These are phyloP conservation scores for Phytophthora fragariaefolia DNA, from an alignment of 352 stramenopile species.

Conservation along the genomic window DNA sequence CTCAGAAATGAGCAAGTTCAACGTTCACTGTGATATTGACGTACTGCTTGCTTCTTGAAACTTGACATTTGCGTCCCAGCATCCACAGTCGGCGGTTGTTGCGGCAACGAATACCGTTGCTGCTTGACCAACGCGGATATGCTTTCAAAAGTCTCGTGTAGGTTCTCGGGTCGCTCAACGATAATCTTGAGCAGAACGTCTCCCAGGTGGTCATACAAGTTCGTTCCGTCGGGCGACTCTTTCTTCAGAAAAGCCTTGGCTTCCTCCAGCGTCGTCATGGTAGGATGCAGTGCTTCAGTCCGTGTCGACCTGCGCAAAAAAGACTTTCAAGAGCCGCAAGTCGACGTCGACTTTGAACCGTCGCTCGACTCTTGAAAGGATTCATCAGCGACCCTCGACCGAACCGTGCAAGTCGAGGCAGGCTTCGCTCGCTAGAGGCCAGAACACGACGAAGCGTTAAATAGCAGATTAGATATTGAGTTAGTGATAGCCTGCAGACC, in stretches of 20 bases:
- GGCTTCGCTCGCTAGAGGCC: neutral
- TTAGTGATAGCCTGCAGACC: slow-evolving; percentile 70
- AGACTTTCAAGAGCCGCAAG: slow-evolving; percentile 1
- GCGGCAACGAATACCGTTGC: slow-evolving; percentile 61
- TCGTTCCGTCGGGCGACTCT: slow-evolving; percentile 71
- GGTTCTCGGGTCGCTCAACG: slow-evolving; percentile 85
- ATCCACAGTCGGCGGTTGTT: slow-evolving; percentile 38
- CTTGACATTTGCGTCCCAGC: slow-evolving; percentile 32
- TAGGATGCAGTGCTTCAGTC: neutral
- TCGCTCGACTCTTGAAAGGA: slow-evolving; percentile 29
- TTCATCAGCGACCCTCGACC: slow-evolving; percentile 24
- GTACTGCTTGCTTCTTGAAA: slow-evolving; percentile 65
- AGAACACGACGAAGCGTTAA: slow-evolving; percentile 15
- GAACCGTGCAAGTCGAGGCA: neutral
- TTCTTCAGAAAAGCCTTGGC: slow-evolving; percentile 91
- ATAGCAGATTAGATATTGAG: slow-evolving; percentile 29
- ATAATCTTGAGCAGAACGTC: slow-evolving; percentile 89
- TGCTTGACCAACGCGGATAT: slow-evolving; percentile 88
- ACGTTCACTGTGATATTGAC: slow-evolving; percentile 12
- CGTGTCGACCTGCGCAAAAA: slow-evolving; percentile 17
- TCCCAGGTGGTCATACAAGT: slow-evolving; percentile 87
- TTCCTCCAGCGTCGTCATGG: slow-evolving; percentile 84
- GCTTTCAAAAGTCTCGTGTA: slow-evolving; percentile 87
- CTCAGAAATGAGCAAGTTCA: slow-evolving; percentile 1
- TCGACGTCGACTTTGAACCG: slow-evolving; percentile 24